These are phyloP conservation scores for Fagus sylvatica DNA, from an alignment of 306 rosid genomes.

Conservation along the genomic window DNA sequence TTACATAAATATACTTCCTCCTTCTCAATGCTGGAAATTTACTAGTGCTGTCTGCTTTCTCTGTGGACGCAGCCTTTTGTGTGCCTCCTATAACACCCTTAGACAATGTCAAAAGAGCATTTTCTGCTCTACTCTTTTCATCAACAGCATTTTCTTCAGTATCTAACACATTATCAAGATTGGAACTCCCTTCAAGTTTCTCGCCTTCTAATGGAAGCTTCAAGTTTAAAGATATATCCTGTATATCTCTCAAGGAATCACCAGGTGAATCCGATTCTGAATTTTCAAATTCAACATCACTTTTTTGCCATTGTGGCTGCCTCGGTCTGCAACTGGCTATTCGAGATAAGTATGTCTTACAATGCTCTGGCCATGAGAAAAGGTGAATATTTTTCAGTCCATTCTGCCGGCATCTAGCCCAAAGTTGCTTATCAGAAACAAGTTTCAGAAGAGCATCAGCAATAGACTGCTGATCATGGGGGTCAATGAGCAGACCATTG, in stretches of 20 bases:
- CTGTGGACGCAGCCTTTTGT: slow-evolving; percentile 27
- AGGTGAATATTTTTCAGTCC: slow-evolving; percentile 64
- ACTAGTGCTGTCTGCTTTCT: slow-evolving; percentile 30
- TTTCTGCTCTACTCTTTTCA: slow-evolving; percentile 34
- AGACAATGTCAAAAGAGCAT: slow-evolving; percentile 33
- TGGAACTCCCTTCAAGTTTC: slow-evolving; percentile 30
- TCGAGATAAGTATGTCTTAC: slow-evolving; percentile 52
- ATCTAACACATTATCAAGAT: slow-evolving; percentile 34
- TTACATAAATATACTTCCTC: slow-evolving; percentile 40
- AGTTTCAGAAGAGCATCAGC: slow-evolving; percentile 67
- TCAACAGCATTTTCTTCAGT: slow-evolving; percentile 33
- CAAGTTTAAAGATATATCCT: slow-evolving; percentile 54
- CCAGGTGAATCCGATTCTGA: slow-evolving; percentile 43
- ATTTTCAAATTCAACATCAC: slow-evolving; percentile 30
- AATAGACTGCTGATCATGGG: slow-evolving; percentile 55
- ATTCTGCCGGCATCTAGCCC: slow-evolving; percentile 60
- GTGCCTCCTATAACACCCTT: slow-evolving; percentile 22
- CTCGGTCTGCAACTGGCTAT: slow-evolving; percentile 53
- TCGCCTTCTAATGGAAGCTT: slow-evolving; percentile 52
- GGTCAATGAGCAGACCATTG: slow-evolving; percentile 57
- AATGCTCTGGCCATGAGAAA: slow-evolving; percentile 63
- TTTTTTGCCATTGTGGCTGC: slow-evolving; percentile 58
- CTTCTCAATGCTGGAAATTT: slow-evolving; percentile 41
- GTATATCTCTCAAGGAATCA: slow-evolving; percentile 60
- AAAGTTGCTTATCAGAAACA: slow-evolving; percentile 64